Base-by-base conservation (phyloP, 805 yeast genomes). In the Ogataea parapolymorpha region DNA sequence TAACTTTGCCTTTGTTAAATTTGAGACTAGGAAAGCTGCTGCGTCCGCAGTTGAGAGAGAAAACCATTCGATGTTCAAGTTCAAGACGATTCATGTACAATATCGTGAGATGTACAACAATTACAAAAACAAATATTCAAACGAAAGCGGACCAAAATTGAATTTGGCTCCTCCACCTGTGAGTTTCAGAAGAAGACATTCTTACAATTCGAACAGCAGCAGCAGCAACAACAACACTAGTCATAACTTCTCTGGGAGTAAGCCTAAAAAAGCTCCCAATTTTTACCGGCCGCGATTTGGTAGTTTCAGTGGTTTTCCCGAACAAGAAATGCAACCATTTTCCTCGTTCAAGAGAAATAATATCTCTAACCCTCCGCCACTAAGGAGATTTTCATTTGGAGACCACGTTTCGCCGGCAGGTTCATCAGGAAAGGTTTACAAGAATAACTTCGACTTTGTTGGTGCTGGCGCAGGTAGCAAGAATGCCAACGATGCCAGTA, bases 21-120 rank as follows among this genome's bases (percentile, higher is more conserved):
- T 68, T 55, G 70, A 68, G 26, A 68, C 72, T 9, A 89, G 82
- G 51, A 72, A 74, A 16, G 77, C 93, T 16, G 95, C 95, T 6
- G 95, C 93, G 5, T 72, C 85, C 35, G 95, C 96, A 1, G 86
- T 88, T 39, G 95, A 87, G 60, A 72, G 80, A 46, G 93, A 85
- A 56, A 87, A 89, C 57, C 95, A 87, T 62, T 72, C 95, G 2
- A 74, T 81, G 59, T 79, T 88, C 56, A 65, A 77, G 53, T 79
- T 77, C 43, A 81, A 75, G 58, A 82, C 91, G 7, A 83, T 88
- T 70, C 93, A 85, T 60, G 96, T 88, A 34, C 95, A 86, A 61
- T 85, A 82, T 58, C 75, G 85, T 42, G 93, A 85, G 58, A 62
- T 79, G 53, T 68, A 71, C 46, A 69, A 63, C 44, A 58, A 61